These are phyloP conservation scores for Tremella fuciformis DNA, from an alignment of 768 basidiomycete genomes.

Conservation along the genomic window DNA sequence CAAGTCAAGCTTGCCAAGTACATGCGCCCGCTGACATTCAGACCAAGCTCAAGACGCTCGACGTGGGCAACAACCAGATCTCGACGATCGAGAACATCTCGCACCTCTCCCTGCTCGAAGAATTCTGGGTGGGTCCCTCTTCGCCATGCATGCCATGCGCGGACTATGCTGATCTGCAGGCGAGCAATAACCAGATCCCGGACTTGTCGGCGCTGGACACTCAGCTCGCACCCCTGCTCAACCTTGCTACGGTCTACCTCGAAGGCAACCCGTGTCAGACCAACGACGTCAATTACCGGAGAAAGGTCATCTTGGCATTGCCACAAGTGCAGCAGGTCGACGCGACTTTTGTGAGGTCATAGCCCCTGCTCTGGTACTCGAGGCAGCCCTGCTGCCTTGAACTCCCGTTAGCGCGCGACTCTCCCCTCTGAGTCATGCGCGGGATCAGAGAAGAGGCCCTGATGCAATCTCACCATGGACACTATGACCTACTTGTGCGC, in stretches of 20 bases:
- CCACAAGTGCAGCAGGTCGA: constrained; percentile 92
- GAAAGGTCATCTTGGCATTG: constrained; percentile 82
- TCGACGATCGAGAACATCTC: constrained; percentile 73
- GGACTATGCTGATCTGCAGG: constrained; percentile 56
- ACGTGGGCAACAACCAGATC: constrained; percentile 82
- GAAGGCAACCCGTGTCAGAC: constrained; percentile 91
- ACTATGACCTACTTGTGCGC: no score
- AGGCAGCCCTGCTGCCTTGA: no score
- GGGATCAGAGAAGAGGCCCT: no score
- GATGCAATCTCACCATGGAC: no score
- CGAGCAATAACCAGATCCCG: constrained; percentile 81
- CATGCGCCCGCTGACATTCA: constrained; percentile 28
- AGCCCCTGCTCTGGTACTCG: no score
- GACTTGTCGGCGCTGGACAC: constrained; percentile 66
- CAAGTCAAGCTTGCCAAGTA: constrained; percentile 51
- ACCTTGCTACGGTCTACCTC: constrained; percentile 84
- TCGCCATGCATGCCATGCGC: background rate
- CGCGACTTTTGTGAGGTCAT: constrained; percentile 69
- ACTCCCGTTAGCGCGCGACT: no score
- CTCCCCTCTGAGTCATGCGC: no score
- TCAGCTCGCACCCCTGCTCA: constrained; percentile 62
- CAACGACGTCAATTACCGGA: constrained; percentile 73
- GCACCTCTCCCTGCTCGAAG: constrained; percentile 73
- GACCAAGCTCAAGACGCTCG: constrained; percentile 75
- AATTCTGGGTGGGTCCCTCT: constrained; percentile 74